Base-by-base conservation (phyloP, 1,139 yeast genomes). In the Pichia sp. region DNA sequence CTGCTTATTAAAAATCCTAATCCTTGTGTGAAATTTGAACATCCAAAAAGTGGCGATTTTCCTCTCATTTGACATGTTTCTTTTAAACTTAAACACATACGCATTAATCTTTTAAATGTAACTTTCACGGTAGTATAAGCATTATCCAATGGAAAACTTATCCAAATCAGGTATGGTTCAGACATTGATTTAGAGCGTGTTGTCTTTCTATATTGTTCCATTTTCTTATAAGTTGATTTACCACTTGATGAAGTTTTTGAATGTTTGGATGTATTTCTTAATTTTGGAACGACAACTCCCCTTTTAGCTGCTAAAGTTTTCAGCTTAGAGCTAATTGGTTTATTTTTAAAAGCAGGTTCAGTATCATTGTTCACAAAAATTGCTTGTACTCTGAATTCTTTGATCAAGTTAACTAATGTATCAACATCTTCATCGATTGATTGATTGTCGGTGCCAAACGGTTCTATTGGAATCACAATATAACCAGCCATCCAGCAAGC, bases 401-500 rank as follows among this genome's bases (percentile, higher is more conserved):
- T 73, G 25, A 87, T 68, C 0, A 87, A 73, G 20, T 78, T 78
- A 12, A 80, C 67, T 49, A 90, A 73, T 0, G 86, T 83, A 1
- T 80, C 78, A 25, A 82, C 71, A 59, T 92, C 97, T 57, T 87
- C 96, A 2, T 78, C 80, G 10, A 82, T 69, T 47, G 92, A 68
- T 42, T 74, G 75, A 0, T 48, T 16, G 55, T 85, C 92, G 42
- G 87, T 68, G 54, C 85, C 90, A 43, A 89, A 68, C 0, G 95
- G 89, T 6, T 84, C 71, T 62, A 92, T 64, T 0, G 97, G 96
- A 16, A 92, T 78, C 0, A 92, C 83, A 7, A 85, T 73, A 4
- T 89, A 69, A 1, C 97, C 96, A 51, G 90, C 75, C 50, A 83
- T 66, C 60, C 92, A 74, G 61, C 97, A 92, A 0, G 98, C 97